Evolutionary conservation across 2,329 filamentous ascomycete genomes (phyloP), one percentile per base, ranked within the genome.

Genomic region (Orbilia ellipsospora): DNA sequence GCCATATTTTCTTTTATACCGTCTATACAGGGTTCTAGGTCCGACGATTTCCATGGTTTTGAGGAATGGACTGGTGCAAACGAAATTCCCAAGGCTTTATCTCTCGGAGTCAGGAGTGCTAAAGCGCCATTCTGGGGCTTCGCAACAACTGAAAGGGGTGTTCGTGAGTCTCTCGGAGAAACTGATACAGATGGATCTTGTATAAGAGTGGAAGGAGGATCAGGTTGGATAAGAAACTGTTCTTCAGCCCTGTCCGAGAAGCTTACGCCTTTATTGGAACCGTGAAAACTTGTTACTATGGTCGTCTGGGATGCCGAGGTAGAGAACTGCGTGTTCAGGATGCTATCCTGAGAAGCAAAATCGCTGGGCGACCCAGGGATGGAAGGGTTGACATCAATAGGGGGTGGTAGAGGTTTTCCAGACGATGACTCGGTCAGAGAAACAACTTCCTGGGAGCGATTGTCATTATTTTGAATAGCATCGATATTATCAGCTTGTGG

Each of bases 1-100:
- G 82, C 83, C 0, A 83, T 82, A 66, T 88, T 89, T 78, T 90
- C 86, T 78, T 82, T 81, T 59, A 74, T 12, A n/a, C 31, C 63
- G 8, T 60, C 70, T 5, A 74, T 67, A 18, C 60, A 74, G 12
- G 42, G 4, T 12, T 74, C 70, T 40, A 74, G 28, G 26, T 68
- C 57, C 4, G 50, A 60, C 54, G 57, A 68, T 50, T 63, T 52
- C 70, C 70, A 74, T 15, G 70, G 70, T 36, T 68, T 74, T 18
- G 63, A 36, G n/a, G 70, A 68, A 31, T 63, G 70, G 23, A 74
- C 70, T 2, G 63, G 70, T 1, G 63, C 70, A 36, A 74, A 74
- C 0, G 70, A 44, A n/a, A 68, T 15, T 8, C 50, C 63, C 13
- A 59, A 51, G 7, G 63, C 20, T 54, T 51, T 50, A 44, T 68